Percentiles rank a stretch among this genome's conserved stretches.
Evolutionary conservation across 257 asterid genomes (phyloP).

Genomic region (Ilex asprella): DNA sequence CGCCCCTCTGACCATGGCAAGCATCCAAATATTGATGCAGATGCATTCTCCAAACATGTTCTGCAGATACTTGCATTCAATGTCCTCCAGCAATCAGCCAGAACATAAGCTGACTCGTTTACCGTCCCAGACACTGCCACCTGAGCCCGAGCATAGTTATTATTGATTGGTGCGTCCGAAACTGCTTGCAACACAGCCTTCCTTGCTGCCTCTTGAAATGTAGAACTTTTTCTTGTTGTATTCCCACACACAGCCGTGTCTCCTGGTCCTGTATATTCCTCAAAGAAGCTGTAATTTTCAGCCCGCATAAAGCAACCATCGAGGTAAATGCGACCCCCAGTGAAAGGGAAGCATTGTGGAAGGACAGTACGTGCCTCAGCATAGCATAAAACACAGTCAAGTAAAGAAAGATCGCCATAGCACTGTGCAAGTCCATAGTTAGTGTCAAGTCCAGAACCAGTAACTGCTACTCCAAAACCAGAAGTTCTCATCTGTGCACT

Average conservation of each 20-base stretch:
- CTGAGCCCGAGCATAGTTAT: constrained; percentile 25
- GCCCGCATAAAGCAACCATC: constrained; percentile 88
- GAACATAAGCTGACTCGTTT: constrained; percentile 34
- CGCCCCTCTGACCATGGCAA: constrained; percentile 42
- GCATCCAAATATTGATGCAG: constrained; percentile 32
- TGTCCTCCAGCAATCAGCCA: constrained; percentile 41
- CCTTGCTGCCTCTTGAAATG: constrained; percentile 24
- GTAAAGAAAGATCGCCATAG: constrained; percentile 75
- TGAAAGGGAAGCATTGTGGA: constrained; percentile 65
- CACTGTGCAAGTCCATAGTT: constrained; percentile 64
- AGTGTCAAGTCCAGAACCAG: constrained; percentile 51
- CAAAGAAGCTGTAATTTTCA: constrained; percentile 58
- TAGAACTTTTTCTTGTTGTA: constrained; percentile 18
- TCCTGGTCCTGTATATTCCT: constrained; percentile 35
- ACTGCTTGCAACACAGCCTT: constrained; percentile 27
- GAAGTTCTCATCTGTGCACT: constrained; percentile 46
- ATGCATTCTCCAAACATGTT: constrained; percentile 34
- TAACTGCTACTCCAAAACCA: constrained; percentile 45
- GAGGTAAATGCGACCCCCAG: constrained; percentile 60
- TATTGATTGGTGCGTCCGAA: constrained; percentile 20
- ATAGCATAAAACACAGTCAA: constrained; percentile 68
- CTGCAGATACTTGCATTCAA: constrained; percentile 25
- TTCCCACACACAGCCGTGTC: constrained; percentile 33
- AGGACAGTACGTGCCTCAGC: constrained; percentile 65
- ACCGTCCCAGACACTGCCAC: constrained; percentile 16